A percentile compares a stretch with the other conserved stretches of the same genome.
Evolutionary conservation across 139 green algal genomes (phyloP).

Genomic region (Nannochloris sp.): DNA sequence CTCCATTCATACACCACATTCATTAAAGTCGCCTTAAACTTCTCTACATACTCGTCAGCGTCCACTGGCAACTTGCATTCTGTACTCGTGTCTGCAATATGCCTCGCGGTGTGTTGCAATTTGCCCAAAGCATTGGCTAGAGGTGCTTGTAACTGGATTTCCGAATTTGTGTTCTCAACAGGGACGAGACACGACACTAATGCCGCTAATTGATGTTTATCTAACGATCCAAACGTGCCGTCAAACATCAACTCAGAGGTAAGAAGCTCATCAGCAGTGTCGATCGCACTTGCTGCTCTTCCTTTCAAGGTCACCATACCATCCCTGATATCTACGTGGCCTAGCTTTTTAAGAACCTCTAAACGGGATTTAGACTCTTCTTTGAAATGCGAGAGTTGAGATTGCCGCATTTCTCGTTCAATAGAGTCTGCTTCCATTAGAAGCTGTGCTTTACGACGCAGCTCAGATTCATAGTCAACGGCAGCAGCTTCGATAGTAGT

Average conservation of each 20-base stretch:
- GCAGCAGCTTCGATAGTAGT: neutral
- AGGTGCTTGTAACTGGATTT: conserved; percentile 40
- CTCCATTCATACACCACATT: conserved; percentile 58
- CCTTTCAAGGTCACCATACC: conserved; percentile 69
- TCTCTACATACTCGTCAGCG: conserved; percentile 53
- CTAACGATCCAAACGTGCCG: conserved; percentile 59
- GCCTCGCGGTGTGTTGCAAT: conserved; percentile 47
- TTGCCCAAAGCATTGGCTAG: conserved; percentile 34
- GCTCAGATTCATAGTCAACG: neutral
- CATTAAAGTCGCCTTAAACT: conserved; percentile 74
- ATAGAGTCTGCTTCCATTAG: conserved; percentile 34
- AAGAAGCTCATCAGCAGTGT: conserved; percentile 67
- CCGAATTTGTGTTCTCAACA: conserved; percentile 59
- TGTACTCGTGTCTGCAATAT: conserved; percentile 38
- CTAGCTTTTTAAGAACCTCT: conserved; percentile 75
- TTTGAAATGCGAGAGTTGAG: conserved; percentile 45
- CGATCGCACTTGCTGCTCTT: conserved; percentile 43
- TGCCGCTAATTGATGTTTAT: conserved; percentile 46
- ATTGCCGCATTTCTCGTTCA: conserved; percentile 33
- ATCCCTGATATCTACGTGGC: conserved; percentile 64
- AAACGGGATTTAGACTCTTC: conserved; percentile 51
- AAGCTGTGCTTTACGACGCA: conserved; percentile 20
- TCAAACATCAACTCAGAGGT: conserved; percentile 72
- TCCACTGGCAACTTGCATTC: conserved; percentile 64
- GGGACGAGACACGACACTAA: conserved; percentile 68